phyloP scores from a whole-genome alignment of 331 rosid species.

The Erythrophleum ivorense region DNA sequence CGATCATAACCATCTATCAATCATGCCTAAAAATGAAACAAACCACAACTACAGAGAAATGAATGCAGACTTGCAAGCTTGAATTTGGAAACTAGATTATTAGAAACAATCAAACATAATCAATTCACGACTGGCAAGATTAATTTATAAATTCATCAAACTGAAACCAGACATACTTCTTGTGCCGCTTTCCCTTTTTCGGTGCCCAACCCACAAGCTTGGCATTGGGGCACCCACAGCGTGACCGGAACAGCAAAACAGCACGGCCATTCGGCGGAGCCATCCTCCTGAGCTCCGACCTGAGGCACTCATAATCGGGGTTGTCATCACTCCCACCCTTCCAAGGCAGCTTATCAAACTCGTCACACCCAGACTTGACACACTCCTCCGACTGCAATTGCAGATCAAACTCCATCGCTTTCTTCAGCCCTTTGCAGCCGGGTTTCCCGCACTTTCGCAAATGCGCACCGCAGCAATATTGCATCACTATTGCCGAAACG shows the following conservation, averaged over 20 bases:
- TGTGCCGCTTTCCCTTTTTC: conserved; percentile 81
- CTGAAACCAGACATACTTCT: conserved; percentile 58
- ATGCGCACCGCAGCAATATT: conserved; percentile 70
- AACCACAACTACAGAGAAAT: neutral
- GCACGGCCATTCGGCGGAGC: conserved; percentile 97
- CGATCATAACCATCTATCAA: neutral
- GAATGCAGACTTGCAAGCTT: neutral
- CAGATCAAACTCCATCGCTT: conserved; percentile 92
- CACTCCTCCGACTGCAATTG: conserved; percentile 68
- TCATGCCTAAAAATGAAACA: neutral
- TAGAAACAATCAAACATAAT: neutral
- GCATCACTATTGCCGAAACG: conserved; percentile 43
- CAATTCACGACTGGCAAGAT: neutral
- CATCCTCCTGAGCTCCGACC: conserved; percentile 89
- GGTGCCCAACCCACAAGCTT: conserved; percentile 97
- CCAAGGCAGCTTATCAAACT: conserved; percentile 87
- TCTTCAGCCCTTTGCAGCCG: conserved; percentile 81
- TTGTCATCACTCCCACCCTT: conserved; percentile 83
- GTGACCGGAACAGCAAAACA: conserved; percentile 82
- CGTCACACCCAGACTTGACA: conserved; percentile 52
- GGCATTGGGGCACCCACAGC: conserved; percentile 92
- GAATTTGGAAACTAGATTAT: neutral
- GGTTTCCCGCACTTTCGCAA: conserved; percentile 63
- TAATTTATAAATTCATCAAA: neutral
- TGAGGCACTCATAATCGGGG: conserved; percentile 89